phyloP scores from a whole-genome alignment of 257 asterid genomes.

The Plantago major region DNA sequence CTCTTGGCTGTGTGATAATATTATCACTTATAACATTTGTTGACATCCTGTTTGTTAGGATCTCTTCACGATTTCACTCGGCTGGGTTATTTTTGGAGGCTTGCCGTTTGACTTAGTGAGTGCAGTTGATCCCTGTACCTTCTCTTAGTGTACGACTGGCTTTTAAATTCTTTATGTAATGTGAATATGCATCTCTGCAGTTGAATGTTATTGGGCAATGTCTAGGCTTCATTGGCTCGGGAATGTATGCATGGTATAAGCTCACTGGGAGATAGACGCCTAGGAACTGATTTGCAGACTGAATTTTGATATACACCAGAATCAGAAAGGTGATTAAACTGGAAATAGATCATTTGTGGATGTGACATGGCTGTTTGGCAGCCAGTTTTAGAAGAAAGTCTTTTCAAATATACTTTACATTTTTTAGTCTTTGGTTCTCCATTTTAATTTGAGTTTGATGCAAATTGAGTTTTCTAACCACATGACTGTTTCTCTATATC shows the following conservation, averaged over 20 bases:
- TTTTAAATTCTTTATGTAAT: conserved; percentile 15
- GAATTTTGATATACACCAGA: no score
- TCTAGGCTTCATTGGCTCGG: conserved; percentile 76
- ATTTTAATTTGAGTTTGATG: no score
- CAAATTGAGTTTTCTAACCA: no score
- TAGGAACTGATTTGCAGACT: conserved; percentile 11
- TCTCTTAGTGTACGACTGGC: neutral
- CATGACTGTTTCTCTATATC: no score
- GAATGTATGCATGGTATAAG: conserved; percentile 66
- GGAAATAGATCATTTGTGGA: no score
- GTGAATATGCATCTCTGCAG: conserved; percentile 38
- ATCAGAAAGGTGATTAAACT: no score
- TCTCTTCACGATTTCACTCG: conserved; percentile 72
- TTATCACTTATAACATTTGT: neutral
- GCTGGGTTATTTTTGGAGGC: conserved; percentile 89
- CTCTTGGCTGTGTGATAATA: neutral
- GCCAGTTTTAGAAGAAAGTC: no score
- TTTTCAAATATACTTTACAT: no score
- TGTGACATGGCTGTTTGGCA: no score
- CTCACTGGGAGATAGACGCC: conserved; percentile 53
- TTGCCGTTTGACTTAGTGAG: conserved; percentile 87
- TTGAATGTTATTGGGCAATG: conserved; percentile 74
- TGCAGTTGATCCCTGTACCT: conserved; percentile 12
- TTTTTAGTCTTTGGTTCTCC: no score
- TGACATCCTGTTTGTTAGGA: conserved; percentile 44